Evolutionary conservation across 2,329 filamentous ascomycete species (phyloP), one percentile per base, ranked within the genome.

Genomic region (Alternaria sp.): DNA sequence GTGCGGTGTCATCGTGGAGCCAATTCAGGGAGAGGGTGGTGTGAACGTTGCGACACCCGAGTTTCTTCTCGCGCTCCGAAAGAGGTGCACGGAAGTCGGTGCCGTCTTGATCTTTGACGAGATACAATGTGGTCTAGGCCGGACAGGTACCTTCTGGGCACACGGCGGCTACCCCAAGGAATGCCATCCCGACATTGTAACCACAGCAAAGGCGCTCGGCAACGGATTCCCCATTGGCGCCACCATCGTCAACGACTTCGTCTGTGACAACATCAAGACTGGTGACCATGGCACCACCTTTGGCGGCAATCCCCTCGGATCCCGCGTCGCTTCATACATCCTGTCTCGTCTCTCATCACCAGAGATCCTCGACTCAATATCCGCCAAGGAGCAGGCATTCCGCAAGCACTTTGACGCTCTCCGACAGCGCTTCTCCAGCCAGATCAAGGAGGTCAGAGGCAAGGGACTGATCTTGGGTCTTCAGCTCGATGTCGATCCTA

Each of bases 181-280:
- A 68, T 93, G 93, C 2, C 96, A 99, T 77, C 96, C 96, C 7
- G 96, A 99, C 74, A 90, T 99, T 68, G 82, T 99, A 67, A 97
- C 95, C 13, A 95, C 92, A 0, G 96, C 96, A 61, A 99, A 99
- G 84, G 96, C 96, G 1, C 89, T 99, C 3, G 96, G 96, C 15
- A 99, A 99, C 76, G 96, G 96, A 6, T 95, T 97, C 80, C 96
- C 96, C 51, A 94, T 99, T 69, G 96, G 93, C 54, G 96, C 96
- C 7, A 92, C 91, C 5, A 87, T 90, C 55, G 84, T 90, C 26
- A 89, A 87, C 13, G 86, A 87, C 59, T 83, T 85, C 23, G 92
- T 96, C 2, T 89, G 88, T 26, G 86, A 90, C 56, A 89, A 90
- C 77, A 89, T 90, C 73, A 85, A 89, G 69, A 85, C 86, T 32